These are phyloP conservation scores for Parmales sp. DNA, from an alignment of 108 stramenopile genomes.

Conservation along the genomic window DNA sequence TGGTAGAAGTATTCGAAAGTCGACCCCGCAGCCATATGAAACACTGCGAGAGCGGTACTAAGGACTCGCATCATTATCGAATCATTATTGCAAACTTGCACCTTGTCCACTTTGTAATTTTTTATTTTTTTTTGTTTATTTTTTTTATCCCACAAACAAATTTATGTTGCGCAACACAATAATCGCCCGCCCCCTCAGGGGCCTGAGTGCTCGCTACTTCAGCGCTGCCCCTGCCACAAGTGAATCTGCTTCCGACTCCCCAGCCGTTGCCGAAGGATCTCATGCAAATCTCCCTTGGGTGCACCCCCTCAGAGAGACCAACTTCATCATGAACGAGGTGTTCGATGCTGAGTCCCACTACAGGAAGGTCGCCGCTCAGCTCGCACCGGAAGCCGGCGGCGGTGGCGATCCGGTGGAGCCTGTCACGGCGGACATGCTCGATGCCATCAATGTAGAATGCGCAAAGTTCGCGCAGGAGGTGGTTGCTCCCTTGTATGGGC, in stretches of 20 bases:
- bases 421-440: constrained; percentile 18
- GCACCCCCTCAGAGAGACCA: background rate
- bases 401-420: too few species aligned
- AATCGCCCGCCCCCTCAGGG: background rate
- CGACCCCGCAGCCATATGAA: background rate
- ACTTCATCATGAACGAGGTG: constrained; percentile 16
- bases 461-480: constrained; percentile 17
- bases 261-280: background rate
- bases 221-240: background rate
- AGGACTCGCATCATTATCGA: background rate
- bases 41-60: background rate
- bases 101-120: background rate
- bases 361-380: constrained; percentile 25
- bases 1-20: background rate
- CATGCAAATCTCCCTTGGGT: background rate
- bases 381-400: too few species aligned
- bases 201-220: background rate
- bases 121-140: background rate
- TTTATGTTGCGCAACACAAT: background rate
- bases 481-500: constrained; percentile 12
- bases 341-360: constrained; percentile 13
- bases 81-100: background rate
- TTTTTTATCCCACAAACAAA: background rate
- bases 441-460: constrained; percentile 13
- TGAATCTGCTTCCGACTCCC: too few species aligned